Evolutionary conservation across 345 rosid species (phyloP).

Genomic region (thale cress (Arabidopsis thaliana)): TAIR10.1 NC_003071.7:11287501-11288000

Average conservation of each 20-base stretch:
- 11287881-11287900: slow-evolving; percentile 69
- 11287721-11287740: slow-evolving; percentile 89
- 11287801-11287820: slow-evolving; percentile 3
- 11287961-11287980: slow-evolving; percentile 60
- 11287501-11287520: neutral
- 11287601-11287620: neutral
- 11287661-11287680: slow-evolving; percentile 1
- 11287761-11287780: slow-evolving; percentile 2
- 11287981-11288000: slow-evolving; percentile 77
- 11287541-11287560: neutral
- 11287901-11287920: slow-evolving; percentile 68
- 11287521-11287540: neutral
- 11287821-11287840: slow-evolving; percentile 2
- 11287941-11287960: slow-evolving; percentile 87
- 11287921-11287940: slow-evolving; percentile 96
- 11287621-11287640: neutral
- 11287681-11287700: slow-evolving; percentile 22
- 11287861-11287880: slow-evolving; percentile 96
- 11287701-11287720: slow-evolving; percentile 67
- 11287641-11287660: slow-evolving; percentile 3
- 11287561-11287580: neutral
- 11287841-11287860: slow-evolving; percentile 1
- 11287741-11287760: slow-evolving; percentile 24
- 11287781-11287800: neutral
- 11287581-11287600: neutral